These are phyloP conservation scores for Xylariaceae sp. DNA, from an alignment of 2,329 filamentous ascomycete genomes.

Conservation along the genomic window DNA sequence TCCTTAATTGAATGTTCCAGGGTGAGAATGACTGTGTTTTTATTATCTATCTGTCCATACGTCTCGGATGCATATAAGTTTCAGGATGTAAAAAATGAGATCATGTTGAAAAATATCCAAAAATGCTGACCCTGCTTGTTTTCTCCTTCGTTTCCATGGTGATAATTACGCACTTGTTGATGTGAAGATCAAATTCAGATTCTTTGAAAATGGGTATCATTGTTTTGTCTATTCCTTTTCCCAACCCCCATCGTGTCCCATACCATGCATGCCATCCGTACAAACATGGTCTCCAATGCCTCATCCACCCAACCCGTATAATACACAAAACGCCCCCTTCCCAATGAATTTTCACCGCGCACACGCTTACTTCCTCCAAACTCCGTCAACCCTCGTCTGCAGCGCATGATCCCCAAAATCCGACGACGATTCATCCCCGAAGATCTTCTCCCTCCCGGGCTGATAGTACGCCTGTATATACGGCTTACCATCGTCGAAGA, in stretches of 20 bases:
- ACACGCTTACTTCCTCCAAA: constrained; percentile 7
- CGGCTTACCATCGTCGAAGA: background rate
- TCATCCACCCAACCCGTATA: too few relatives aligned
- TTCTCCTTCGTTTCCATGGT: too few relatives aligned
- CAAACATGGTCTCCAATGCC: too few relatives aligned
- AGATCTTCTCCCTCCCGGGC: background rate
- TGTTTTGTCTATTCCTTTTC: too few relatives aligned
- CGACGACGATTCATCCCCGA: constrained; percentile 1
- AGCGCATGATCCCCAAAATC: constrained; percentile 10
- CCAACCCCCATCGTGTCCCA: too few relatives aligned
- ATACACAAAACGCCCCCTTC: too few relatives aligned
- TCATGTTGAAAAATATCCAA: background rate
- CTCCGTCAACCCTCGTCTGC: constrained; percentile 10
- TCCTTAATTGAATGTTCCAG: too few relatives aligned
- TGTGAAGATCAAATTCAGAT: too few relatives aligned
- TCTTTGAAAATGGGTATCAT: too few relatives aligned
- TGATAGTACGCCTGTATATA: background rate
- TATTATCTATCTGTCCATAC: too few relatives aligned
- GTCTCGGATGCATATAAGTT: background rate
- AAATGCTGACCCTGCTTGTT: too few relatives aligned
- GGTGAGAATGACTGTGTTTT: background rate
- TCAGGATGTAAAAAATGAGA: background rate
- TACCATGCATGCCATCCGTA: too few relatives aligned
- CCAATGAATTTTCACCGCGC: background rate
- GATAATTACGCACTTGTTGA: background rate